Conservation (phyloP, 163 green algal genomes). For the Trebouxiophyceae sp. region DNA sequence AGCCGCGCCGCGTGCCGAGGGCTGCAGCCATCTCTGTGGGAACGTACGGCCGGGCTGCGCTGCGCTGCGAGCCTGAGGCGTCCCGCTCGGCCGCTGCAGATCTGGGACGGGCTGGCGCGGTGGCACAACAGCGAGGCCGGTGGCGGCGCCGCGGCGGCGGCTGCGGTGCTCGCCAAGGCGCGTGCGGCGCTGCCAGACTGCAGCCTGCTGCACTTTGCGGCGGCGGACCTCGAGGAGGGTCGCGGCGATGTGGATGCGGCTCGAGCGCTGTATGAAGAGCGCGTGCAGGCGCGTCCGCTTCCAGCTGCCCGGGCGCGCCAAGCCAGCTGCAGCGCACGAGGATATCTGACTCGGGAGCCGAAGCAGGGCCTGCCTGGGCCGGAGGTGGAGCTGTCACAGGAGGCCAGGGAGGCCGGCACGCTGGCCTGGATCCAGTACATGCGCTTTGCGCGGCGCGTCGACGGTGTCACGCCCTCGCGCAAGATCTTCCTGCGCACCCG, state of each 20-base stretch:
- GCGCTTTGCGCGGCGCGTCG: conserved; percentile 58
- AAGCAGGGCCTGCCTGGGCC: conserved; percentile 2
- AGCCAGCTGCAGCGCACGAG: background rate
- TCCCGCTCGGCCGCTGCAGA: no score
- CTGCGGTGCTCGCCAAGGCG: conserved; percentile 21
- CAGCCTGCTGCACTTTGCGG: conserved; percentile 64
- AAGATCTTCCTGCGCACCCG: conserved; percentile 72
- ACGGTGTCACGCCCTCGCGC: conserved; percentile 52
- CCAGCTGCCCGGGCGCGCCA: background rate
- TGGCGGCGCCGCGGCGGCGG: conserved; percentile 22
- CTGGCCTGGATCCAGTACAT: conserved; percentile 86
- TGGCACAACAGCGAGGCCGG: conserved; percentile 43
- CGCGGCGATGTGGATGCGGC: conserved; percentile 30
- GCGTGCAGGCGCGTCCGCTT: background rate
- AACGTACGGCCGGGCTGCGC: background rate
- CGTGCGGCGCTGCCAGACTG: conserved; percentile 47
- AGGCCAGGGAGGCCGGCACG: conserved; percentile 36
- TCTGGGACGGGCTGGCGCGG: conserved; percentile 46
- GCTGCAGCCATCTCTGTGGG: no score
- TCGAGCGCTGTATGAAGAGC: background rate
- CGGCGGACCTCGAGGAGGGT: conserved; percentile 65
- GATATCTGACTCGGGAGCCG: no score
- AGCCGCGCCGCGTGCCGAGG: no score
- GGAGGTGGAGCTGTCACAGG: conserved; percentile 8
- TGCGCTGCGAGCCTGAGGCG: background rate